Evolutionary conservation across 1,139 yeast species (phyloP).

Genomic region (Ashbya aceris): DNA sequence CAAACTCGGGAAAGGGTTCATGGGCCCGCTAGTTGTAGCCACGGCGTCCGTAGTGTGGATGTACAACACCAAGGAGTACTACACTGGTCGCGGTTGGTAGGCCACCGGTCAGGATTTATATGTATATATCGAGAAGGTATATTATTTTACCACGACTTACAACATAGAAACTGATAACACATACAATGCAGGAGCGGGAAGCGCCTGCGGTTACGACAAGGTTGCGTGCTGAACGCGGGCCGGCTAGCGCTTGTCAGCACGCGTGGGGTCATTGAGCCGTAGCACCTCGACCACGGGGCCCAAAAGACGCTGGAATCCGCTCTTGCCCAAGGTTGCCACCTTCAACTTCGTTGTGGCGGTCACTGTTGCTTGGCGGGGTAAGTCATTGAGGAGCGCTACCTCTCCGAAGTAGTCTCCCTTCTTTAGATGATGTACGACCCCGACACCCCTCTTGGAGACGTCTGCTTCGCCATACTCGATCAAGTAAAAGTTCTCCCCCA

Average conservation of each 20-base stretch:
- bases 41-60: constrained; percentile 52
- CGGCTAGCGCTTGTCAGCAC: constrained; percentile 3
- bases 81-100: constrained; percentile 31
- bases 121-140: too few relatives aligned
- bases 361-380: constrained; percentile 93
- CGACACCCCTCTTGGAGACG: constrained; percentile 49
- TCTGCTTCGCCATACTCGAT: constrained; percentile 83
- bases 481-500: constrained; percentile 83
- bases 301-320: constrained; percentile 85
- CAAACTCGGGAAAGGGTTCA: constrained; percentile 75
- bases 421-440: constrained; percentile 49
- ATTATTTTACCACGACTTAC: too few relatives aligned
- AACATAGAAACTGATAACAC: too few relatives aligned
- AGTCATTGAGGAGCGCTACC: constrained; percentile 80
- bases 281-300: constrained; percentile 87
- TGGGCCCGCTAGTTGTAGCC: constrained; percentile 77
- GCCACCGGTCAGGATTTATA: background rate
- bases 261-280: constrained; percentile 73
- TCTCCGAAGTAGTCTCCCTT: constrained; percentile 97
- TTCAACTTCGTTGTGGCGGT: constrained; percentile 66
- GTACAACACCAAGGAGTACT: constrained; percentile 47
- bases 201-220: too few relatives aligned
- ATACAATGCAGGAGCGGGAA: too few relatives aligned
- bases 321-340: constrained; percentile 84
- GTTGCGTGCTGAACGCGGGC: too few relatives aligned